These are phyloP conservation scores for Aspergillus udagawae DNA, from an alignment of 2,329 filamentous ascomycete species.

Conservation along the genomic window DNA sequence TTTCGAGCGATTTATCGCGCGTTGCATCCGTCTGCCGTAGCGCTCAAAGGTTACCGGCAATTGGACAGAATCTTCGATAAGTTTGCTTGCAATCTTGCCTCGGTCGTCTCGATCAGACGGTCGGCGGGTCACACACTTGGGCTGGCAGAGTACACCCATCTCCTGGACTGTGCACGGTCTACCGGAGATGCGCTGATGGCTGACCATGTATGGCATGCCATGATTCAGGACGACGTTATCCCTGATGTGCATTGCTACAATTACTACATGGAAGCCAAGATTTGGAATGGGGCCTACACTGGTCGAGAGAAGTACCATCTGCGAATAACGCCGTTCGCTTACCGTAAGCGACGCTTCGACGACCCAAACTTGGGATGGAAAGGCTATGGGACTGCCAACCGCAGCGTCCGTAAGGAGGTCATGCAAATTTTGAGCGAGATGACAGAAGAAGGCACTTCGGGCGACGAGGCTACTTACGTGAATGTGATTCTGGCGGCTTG, in stretches of 20 bases:
- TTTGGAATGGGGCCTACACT: conserved; percentile 44
- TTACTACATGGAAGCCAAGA: conserved; percentile 47
- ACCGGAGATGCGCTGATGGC: conserved; percentile 45
- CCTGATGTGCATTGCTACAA: conserved; percentile 54
- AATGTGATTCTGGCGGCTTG: conserved; percentile 51
- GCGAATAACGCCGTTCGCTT: conserved; percentile 30
- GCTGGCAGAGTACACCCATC: conserved; percentile 48
- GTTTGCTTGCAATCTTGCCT: conserved; percentile 35
- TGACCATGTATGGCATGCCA: conserved; percentile 44
- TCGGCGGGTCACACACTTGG: conserved; percentile 35
- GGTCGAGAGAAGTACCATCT: conserved; percentile 38
- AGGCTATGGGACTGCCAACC: conserved; percentile 27
- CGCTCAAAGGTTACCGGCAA: conserved; percentile 40
- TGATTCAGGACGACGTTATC: conserved; percentile 34
- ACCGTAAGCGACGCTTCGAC: conserved; percentile 24
- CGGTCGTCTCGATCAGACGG: conserved; percentile 37
- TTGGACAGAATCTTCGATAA: conserved; percentile 36
- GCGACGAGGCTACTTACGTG: conserved; percentile 52
- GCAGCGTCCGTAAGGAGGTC: conserved; percentile 34
- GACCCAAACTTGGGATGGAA: conserved; percentile 19
- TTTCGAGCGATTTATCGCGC: conserved; percentile 46
- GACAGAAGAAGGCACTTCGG: conserved; percentile 39
- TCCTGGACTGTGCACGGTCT: conserved; percentile 50
- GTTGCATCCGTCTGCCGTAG: conserved; percentile 47
- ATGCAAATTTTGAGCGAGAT: conserved; percentile 47